Evolutionary conservation across 495 filamentous ascomycete genomes (phyloP), one percentile per base, ranked within the genome.

Genomic region (Penicillium paradoxum): DNA sequence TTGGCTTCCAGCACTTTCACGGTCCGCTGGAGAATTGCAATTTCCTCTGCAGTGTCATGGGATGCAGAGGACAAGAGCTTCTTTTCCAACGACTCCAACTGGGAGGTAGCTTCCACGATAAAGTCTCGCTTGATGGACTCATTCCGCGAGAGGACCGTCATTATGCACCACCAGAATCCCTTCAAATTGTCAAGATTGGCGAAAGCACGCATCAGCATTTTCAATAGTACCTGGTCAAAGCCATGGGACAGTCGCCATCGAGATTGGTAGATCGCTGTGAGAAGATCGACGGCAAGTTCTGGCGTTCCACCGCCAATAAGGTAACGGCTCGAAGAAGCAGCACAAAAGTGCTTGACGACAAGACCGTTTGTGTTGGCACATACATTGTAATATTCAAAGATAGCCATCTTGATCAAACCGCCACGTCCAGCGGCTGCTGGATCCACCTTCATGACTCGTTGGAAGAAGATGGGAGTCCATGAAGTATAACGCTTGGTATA

Each of bases 161-260:
- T 36, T 22, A 75, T 54, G 46, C 72, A 74, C 74, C 74, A 77
- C 49, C 74, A 72, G 4, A 74, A 54, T 2, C 74, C 74, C 14
- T 63, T 51, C n/a, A 70, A 34, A 25, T 73, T 63, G 18, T 62
- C 54, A 14, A 54, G 40, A 3, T 29, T 40, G 8, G 67, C 59
- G 47, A 67, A 75, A 3, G 63, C 70, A 22, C 74, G 73, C n/a
- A 73, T 14, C 33, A 74, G 59, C 58, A 74, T 68, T 52, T 75
- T 77, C 56, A 77, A 63, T 45, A 68, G 70, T 2, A 69, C 65
- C 22, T 66, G 69, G 36, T 71, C 67, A 44, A 77, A 74, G 0
- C 59, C 57, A 18, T 58, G 37, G 13, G 53, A 36, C 1, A 62
- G 66, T 5, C 66, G 61, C 65, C 69, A 74, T 7, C 60, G 64